Base-by-base conservation (phyloP, 257 asterid genomes). In the Rauvolfia tetraphylla region DNA sequence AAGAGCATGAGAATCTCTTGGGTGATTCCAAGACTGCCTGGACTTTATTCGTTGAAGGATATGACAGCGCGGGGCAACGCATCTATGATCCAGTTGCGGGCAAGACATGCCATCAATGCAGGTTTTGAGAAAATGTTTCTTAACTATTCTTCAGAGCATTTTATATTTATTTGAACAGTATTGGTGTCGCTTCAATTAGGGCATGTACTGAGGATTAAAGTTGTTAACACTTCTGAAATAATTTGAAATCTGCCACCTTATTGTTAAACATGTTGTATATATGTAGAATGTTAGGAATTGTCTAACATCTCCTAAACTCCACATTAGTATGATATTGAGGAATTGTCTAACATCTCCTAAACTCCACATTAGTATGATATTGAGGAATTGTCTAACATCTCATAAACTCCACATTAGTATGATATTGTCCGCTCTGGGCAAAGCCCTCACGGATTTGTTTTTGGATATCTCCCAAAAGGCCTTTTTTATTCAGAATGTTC, bases 41-140 rank as follows among this genome's bases (percentile, higher is more conserved):
- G 97, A 74, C 75, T 73, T 85, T 91, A 39, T 13, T 0, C n/a
- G 86, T 82, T 48, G 95, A 89, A 13, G 97, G 97, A 44, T 91
- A 59, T 70, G 93, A 83, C 12, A 88, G 82, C 58, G 89, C 86
- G 17, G 91, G 96, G 1, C 79, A 75, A 54, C 91, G 90, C 20
- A 63, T 87, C 0, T 88, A 89, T 71, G 97, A 91, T 72, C 80
- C 85, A 44, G 17, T 39, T 58, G 54, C 42, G 12, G 93, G 93
- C 67, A 91, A 83, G 87, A 48, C 67, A 73, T 91, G 96, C 78
- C 97, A 91, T 80, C 97, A 89, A 63, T 91, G 97, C 93, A 88
- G 97, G 96, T 89, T 76, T 49, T 7, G 6, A 11, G 14, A 15
- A 13, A 49, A 15, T 15, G 20, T 17, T 49, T 49, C 22, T 49